phyloP scores from a whole-genome alignment of 306 rosid species.

The Citrullus amarus region DNA sequence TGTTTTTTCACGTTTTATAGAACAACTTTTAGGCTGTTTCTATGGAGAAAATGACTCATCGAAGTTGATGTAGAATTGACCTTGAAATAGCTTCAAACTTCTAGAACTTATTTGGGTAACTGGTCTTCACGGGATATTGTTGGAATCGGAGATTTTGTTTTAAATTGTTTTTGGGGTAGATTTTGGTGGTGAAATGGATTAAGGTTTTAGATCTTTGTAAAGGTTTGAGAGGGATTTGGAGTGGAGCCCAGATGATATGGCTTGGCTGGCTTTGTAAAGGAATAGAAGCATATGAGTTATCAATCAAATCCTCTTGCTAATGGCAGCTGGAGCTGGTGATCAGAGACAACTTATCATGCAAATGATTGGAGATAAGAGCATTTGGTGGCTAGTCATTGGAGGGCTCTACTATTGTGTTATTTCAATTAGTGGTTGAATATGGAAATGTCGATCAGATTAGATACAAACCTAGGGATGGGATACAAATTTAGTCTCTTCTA shows the following conservation, averaged over 20 bases:
- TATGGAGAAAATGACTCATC: not conserved
- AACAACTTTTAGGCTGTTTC: not conserved
- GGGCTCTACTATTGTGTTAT: not conserved
- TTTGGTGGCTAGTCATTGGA: constrained; percentile 7
- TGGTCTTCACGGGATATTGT: not conserved
- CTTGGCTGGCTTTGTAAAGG: not conserved
- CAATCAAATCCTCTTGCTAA: not conserved
- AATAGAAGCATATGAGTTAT: not conserved
- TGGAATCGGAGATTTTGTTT: not conserved
- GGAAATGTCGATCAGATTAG: not conserved
- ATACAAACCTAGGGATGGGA: not conserved
- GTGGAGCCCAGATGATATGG: constrained; percentile 5
- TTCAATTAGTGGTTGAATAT: not conserved
- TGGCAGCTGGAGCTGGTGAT: constrained; percentile 9
- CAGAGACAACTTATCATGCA: constrained; percentile 10
- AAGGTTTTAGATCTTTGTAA: not conserved
- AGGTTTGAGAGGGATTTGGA: not conserved
- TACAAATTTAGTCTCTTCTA: not conserved
- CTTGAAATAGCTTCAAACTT: not conserved
- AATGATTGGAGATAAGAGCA: not conserved
- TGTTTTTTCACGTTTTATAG: not conserved
- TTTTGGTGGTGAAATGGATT: not conserved
- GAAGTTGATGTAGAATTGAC: not conserved
- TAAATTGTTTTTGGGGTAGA: not conserved
- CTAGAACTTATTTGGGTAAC: not conserved